Base-by-base conservation (phyloP, 2,329 filamentous ascomycete species). In the Diplodia scrobiculata region DNA sequence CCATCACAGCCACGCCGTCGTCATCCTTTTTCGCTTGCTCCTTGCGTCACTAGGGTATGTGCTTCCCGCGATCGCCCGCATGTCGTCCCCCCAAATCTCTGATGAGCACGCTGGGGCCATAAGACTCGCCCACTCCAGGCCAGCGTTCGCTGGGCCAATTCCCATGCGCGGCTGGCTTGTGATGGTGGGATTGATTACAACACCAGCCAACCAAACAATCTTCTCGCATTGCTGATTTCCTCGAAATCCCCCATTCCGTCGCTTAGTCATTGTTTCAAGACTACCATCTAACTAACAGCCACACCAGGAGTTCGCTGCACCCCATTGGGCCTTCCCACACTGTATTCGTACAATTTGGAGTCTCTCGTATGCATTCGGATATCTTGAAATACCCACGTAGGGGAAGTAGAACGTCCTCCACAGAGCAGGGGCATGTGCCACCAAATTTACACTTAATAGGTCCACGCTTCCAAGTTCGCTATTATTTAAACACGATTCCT, bases 91-190 rank as follows among this genome's bases (percentile, higher is more conserved):
- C 25, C 5, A 11, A 38, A 25, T 17, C 10, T 3, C 52, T 66
- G 64, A 66, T 52, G 64, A 60, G 64, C 64, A 66, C 54, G 64
- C 64, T 66, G 64, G 64, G 64, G 64, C 64, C 64, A 66, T 66
- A 66, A 60, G 64, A 66, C 54, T 55, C 52, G 32, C 41, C 53
- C 53, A 9, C 45, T 59, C 45, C 48, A 32, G 17, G 21, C 36
- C n/a, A 4, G 32, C 47, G 17, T 7, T 17, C n/a, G 45, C 48
- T 60, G 45, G 53, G 60, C 60, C 60, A 52, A 63, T 9, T 63
- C 60, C 60, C 45, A 34, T n/a, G 21, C 29, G 60, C 48, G 19
- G 21, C 21, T 38, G 48, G 48, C 48, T 52, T 53, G 60, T 53
- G 32, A 63, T 25, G 54, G 27, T 13, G 54, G 21, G 34, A 27